These are phyloP conservation scores for Colletotrichum tropicicola DNA, from an alignment of 2,329 filamentous ascomycete species.

Conservation along the genomic window DNA sequence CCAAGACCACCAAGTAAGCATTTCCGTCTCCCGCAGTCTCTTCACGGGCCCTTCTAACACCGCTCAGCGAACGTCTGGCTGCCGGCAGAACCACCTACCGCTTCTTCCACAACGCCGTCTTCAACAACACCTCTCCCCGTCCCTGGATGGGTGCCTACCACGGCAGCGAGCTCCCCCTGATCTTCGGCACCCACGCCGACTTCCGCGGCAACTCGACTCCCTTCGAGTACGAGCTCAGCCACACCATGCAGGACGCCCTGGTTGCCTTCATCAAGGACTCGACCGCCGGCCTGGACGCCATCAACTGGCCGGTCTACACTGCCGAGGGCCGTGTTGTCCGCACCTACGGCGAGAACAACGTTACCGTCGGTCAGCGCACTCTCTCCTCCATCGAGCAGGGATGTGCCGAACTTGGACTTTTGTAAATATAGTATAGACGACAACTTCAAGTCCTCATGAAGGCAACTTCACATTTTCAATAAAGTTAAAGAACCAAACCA, in stretches of 20 bases:
- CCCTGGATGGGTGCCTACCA: constrained; percentile 40
- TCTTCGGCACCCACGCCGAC: constrained; percentile 42
- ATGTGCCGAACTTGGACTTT: constrained; percentile 1
- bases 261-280: constrained; percentile 22
- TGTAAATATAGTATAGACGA: neutral
- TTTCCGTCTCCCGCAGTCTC: fast-evolving
- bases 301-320: constrained; percentile 21
- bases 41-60: neutral
- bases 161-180: constrained; percentile 40
- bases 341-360: constrained; percentile 23
- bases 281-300: constrained; percentile 9
- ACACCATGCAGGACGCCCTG: constrained; percentile 28
- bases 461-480: no score
- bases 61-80: constrained; percentile 10
- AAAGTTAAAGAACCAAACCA: neutral
- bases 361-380: neutral
- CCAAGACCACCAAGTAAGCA: constrained; percentile 25
- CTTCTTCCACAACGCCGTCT: constrained; percentile 40
- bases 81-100: constrained; percentile 34
- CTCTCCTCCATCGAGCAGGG: constrained; percentile 16
- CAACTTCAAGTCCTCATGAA: no score
- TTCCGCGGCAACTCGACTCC: constrained; percentile 27
- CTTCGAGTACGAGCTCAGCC: constrained; percentile 28
- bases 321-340: constrained; percentile 12
- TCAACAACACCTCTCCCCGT: constrained; percentile 37